phyloP scores from a whole-genome alignment of 441 rosid genomes.

The Theobroma grandiflorum region DNA sequence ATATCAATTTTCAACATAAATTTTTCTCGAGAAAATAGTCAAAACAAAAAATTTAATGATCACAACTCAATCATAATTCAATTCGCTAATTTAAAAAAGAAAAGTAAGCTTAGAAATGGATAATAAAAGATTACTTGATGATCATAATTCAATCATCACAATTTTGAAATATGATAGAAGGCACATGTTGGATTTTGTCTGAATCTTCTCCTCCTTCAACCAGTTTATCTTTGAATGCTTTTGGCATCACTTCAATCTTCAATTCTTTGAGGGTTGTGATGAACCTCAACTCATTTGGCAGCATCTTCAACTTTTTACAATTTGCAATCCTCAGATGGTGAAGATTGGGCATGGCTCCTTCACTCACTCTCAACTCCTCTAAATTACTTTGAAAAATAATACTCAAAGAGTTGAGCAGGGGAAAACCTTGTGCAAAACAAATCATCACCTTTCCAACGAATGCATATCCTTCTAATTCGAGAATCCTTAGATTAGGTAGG shows the following conservation, averaged over 20 bases:
- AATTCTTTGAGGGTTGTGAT: not conserved
- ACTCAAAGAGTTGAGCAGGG: not conserved
- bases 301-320: not conserved
- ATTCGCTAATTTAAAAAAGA: no score
- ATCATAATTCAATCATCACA: not conserved
- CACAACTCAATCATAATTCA: no score
- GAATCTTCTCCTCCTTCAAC: not conserved
- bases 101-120: no score
- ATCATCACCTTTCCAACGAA: not conserved
- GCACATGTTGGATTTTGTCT: not conserved
- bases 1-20: no score
- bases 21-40: not conserved
- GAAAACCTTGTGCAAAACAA: not conserved
- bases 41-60: no score
- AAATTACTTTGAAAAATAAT: not conserved
- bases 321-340: not conserved
- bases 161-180: not conserved
- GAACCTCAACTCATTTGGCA: not conserved
- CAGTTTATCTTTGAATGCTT: not conserved
- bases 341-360: slow-evolving; percentile 3
- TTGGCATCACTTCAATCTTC: not conserved
- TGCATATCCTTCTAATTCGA: not conserved
- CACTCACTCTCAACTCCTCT: not conserved
- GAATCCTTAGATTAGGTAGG: not conserved
- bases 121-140: not conserved